Percentiles rank a stretch among this genome's conserved stretches.
Conservation (phyloP, 176 grass and related monocot genomes). For the Leersia perrieri region DNA sequence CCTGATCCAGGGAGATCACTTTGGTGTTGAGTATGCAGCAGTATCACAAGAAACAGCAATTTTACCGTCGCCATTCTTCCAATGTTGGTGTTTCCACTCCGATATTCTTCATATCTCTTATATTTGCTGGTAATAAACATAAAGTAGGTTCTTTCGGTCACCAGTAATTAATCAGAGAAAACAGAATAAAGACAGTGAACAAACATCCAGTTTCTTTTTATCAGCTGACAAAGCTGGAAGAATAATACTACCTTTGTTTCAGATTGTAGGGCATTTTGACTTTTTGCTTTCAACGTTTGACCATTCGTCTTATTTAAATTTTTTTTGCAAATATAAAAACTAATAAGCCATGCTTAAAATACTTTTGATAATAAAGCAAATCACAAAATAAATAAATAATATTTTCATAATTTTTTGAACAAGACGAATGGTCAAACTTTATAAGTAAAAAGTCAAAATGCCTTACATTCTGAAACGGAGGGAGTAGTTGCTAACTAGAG, state of each 20-base stretch:
- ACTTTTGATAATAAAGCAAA: too few species aligned
- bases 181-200: neutral
- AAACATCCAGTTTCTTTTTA: neutral
- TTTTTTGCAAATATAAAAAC: too few species aligned
- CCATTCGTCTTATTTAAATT: too few species aligned
- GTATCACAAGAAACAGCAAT: neutral
- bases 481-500: neutral
- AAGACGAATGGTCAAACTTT: too few species aligned
- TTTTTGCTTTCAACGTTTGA: too few species aligned
- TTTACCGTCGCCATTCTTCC: constrained; percentile 59
- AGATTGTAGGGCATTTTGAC: too few species aligned
- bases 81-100: constrained; percentile 68
- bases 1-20: neutral
- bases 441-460: too few species aligned
- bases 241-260: too few species aligned
- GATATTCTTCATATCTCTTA: constrained; percentile 81
- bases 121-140: constrained; percentile 55
- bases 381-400: too few species aligned
- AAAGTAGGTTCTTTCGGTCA: constrained; percentile 14
- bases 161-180: neutral
- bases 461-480: too few species aligned
- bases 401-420: too few species aligned
- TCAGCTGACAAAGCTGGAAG: neutral
- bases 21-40: neutral
- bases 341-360: too few species aligned